Evolutionary conservation across 176 grass and related monocot species (phyloP).

Genomic region (Carex cristatella): DNA sequence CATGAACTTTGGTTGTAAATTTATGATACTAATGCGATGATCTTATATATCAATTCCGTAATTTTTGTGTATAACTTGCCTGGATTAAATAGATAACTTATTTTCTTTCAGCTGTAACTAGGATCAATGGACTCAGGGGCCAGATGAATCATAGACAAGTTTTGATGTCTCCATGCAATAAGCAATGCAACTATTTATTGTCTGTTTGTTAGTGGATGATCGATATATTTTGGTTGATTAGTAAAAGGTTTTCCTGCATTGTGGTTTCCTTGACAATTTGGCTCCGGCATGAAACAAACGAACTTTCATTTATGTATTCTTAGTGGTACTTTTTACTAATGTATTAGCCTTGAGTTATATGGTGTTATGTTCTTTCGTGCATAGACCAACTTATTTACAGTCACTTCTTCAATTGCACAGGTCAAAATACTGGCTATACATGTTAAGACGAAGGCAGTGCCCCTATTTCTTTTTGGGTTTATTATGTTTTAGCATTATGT

Average conservation of each 20-base stretch:
- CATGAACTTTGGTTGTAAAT: background rate
- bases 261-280: constrained; percentile 4
- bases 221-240: background rate
- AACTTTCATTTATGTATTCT: background rate
- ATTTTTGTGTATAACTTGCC: background rate
- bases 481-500: too few species aligned
- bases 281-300: background rate
- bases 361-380: background rate
- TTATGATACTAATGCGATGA: background rate
- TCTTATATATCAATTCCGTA: background rate
- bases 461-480: background rate
- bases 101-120: constrained; percentile 6
- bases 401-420: background rate
- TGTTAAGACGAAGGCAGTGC: background rate
- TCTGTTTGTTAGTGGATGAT: background rate
- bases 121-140: background rate
- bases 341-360: background rate
- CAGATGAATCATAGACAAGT: background rate
- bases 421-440: background rate
- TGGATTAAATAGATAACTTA: background rate
- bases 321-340: background rate
- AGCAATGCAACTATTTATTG: constrained; percentile 2
- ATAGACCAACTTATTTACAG: background rate
- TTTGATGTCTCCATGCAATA: background rate
- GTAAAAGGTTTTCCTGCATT: background rate